Conservation (phyloP, 2,329 filamentous ascomycete species). For the Nemania serpens region DNA sequence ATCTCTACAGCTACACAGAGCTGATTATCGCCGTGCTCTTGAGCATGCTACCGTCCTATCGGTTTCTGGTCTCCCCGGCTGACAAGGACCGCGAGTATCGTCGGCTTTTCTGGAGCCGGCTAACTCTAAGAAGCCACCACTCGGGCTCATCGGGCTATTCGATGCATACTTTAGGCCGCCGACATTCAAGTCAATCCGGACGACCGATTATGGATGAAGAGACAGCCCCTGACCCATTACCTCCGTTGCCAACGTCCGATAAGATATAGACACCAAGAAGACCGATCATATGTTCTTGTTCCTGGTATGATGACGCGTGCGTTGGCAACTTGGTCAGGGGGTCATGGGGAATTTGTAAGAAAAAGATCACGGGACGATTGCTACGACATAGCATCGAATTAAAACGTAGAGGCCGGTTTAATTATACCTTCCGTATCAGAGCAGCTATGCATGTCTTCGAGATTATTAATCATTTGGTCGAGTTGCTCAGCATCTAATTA, state of each 20-base stretch:
- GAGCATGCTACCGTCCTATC: constrained; percentile 31
- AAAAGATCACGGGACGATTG: no score
- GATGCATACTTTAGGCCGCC: neutral
- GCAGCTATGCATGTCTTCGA: neutral
- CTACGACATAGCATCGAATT: no score
- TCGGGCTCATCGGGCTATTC: neutral
- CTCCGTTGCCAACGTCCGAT: neutral
- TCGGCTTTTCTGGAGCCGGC: constrained; percentile 6
- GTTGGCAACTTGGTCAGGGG: no score
- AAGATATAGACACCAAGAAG: neutral
- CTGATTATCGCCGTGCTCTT: constrained; percentile 26
- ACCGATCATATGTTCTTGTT: neutral
- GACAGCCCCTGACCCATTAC: neutral
- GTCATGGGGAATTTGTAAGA: no score
- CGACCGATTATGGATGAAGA: neutral
- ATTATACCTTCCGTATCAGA: neutral
- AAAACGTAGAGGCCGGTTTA: neutral
- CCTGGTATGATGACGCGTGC: no score
- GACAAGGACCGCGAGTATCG: constrained; percentile 28
- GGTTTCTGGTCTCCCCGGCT: constrained; percentile 27
- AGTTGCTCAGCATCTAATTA: neutral
- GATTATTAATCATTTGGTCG: neutral
- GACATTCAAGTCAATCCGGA: neutral
- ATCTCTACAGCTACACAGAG: constrained; percentile 28
- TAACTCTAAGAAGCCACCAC: neutral